Evolutionary conservation across 176 grass and related monocot genomes (phyloP).

Genomic region (Aegilops umbellulata): DNA sequence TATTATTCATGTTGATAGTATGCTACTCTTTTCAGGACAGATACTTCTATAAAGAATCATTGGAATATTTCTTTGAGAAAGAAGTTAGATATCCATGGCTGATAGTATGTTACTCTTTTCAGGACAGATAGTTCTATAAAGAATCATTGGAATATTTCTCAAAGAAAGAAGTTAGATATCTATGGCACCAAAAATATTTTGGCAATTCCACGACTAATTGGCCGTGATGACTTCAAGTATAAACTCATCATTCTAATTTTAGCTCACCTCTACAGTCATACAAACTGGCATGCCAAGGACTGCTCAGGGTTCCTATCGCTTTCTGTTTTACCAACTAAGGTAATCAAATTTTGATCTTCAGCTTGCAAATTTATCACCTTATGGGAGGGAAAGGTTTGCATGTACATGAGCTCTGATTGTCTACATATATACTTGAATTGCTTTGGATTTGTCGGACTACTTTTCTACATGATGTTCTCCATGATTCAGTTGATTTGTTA

Average conservation of each 20-base stretch:
- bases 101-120: conserved; percentile 21
- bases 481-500: no score
- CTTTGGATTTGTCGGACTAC: no score
- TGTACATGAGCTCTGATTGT: no score
- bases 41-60: no score
- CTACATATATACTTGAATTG: no score
- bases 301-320: conserved; percentile 25
- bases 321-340: conserved; percentile 24
- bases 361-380: no score
- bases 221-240: conserved; percentile 45
- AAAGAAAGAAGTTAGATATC: neutral
- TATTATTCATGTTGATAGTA: neutral
- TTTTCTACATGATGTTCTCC: no score
- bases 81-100: neutral
- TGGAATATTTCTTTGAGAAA: no score
- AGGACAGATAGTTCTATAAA: conserved; percentile 98
- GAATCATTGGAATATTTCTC: conserved; percentile 72
- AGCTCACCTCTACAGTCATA: conserved; percentile 21
- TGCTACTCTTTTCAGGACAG: no score
- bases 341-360: no score
- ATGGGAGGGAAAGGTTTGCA: no score
- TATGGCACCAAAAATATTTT: conserved; percentile 41
- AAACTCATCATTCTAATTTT: conserved; percentile 29
- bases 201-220: conserved; percentile 17
- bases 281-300: conserved; percentile 34